These are phyloP conservation scores for Fusarium kyushuense DNA, from an alignment of 2,329 filamentous ascomycete genomes.

Conservation along the genomic window DNA sequence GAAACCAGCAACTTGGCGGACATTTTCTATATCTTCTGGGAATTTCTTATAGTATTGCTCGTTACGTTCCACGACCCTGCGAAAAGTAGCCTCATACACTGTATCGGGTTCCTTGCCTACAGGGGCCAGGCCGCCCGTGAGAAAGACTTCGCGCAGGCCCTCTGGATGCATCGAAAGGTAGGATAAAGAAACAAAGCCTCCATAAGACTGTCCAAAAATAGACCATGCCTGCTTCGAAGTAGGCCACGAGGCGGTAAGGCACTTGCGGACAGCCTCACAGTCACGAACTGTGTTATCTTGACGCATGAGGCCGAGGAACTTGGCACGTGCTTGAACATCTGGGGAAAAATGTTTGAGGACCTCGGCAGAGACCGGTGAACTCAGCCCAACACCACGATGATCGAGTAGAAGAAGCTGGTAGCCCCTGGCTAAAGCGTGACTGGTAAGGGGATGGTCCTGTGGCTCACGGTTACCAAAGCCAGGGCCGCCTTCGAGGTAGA, in stretches of 20 bases:
- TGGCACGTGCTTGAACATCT: slow-evolving; percentile 76
- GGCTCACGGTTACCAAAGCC: slow-evolving; percentile 82
- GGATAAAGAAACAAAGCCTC: slow-evolving; percentile 85
- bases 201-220: slow-evolving; percentile 90
- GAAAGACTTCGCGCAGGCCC: slow-evolving; percentile 83
- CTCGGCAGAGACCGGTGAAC: slow-evolving; percentile 79
- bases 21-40: slow-evolving; percentile 78
- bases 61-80: slow-evolving; percentile 78
- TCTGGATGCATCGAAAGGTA: slow-evolving; percentile 86
- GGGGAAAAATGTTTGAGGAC: slow-evolving; percentile 70
- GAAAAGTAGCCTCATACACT: slow-evolving; percentile 79
- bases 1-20: slow-evolving; percentile 74
- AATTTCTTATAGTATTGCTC: slow-evolving; percentile 85
- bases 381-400: slow-evolving; percentile 89
- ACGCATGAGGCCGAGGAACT: slow-evolving; percentile 85
- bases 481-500: slow-evolving; percentile 89
- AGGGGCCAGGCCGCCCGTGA: slow-evolving; percentile 86
- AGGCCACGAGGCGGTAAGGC: slow-evolving; percentile 76
- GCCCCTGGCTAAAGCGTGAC: slow-evolving; percentile 77
- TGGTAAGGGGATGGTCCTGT: slow-evolving; percentile 78
- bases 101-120: slow-evolving; percentile 77
- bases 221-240: slow-evolving; percentile 82
- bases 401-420: slow-evolving; percentile 92
- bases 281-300: slow-evolving; percentile 92
- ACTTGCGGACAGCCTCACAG: slow-evolving; percentile 84